Evolutionary conservation across 495 filamentous ascomycete species (phyloP).

Genomic region (Collariella sp.): DNA sequence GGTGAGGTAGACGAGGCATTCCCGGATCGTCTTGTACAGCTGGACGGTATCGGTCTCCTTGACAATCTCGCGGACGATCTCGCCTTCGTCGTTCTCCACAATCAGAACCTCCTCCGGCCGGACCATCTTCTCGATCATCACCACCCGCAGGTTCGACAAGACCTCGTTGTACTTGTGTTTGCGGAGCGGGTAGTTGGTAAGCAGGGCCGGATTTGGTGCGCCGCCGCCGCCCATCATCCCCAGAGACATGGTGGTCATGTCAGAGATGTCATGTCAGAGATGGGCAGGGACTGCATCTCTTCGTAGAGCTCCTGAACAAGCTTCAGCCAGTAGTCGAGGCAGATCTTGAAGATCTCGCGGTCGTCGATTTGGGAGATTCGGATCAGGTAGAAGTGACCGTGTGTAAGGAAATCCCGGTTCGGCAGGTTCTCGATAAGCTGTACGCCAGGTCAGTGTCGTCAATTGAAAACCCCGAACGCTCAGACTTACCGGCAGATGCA

Average conservation of each 20-base stretch:
- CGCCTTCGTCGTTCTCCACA: slow-evolving; percentile 98
- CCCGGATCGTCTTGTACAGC: slow-evolving; percentile 96
- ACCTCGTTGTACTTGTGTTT: slow-evolving; percentile 97
- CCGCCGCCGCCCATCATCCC: slow-evolving; percentile 63
- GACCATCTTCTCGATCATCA: slow-evolving; percentile 99
- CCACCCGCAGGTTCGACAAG: slow-evolving; percentile 81
- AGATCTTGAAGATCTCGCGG: slow-evolving; percentile 98
- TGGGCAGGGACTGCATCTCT: slow-evolving; percentile 91
- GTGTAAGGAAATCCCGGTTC: slow-evolving; percentile 85
- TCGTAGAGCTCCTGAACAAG: slow-evolving; percentile 97
- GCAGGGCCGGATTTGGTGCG: slow-evolving; percentile 70
- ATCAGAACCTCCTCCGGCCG: slow-evolving; percentile 96
- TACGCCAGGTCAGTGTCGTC: slow-evolving; percentile 24
- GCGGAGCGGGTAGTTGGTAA: slow-evolving; percentile 80
- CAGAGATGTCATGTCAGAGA: slow-evolving; percentile 88
- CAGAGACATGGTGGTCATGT: slow-evolving; percentile 75
- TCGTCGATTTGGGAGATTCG: slow-evolving; percentile 97
- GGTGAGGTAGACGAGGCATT: slow-evolving; percentile 95
- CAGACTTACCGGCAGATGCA: slow-evolving; percentile 73
- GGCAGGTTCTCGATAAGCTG: slow-evolving; percentile 92
- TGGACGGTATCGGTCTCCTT: slow-evolving; percentile 99
- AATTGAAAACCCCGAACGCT: background rate
- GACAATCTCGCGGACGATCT: slow-evolving; percentile 97
- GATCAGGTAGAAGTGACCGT: slow-evolving; percentile 96
- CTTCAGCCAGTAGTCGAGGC: slow-evolving; percentile 97